These are phyloP conservation scores for Malus hybrid DNA, from an alignment of 331 rosid species.

Conservation along the genomic window DNA sequence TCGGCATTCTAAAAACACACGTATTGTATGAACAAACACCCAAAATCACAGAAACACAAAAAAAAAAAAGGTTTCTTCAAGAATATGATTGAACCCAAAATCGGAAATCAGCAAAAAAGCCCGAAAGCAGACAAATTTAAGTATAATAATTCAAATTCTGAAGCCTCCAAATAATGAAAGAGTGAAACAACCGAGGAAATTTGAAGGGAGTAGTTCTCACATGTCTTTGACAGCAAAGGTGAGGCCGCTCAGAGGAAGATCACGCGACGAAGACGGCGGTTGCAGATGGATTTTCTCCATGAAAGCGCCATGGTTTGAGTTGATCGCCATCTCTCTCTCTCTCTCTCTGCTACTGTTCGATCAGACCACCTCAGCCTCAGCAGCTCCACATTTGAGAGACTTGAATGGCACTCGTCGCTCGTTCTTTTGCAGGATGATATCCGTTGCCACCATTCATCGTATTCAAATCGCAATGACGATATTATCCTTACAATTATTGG, in stretches of 20 bases:
- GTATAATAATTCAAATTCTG: neutral
- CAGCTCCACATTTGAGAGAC: too few species aligned
- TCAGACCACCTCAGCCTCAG: neutral
- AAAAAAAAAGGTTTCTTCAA: neutral
- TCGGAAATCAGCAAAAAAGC: neutral
- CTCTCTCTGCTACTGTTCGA: neutral
- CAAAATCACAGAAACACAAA: neutral
- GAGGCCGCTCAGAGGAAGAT: constrained; percentile 62
- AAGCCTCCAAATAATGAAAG: neutral
- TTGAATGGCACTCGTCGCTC: neutral
- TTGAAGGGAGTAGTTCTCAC: constrained; percentile 27
- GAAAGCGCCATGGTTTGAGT: constrained; percentile 61
- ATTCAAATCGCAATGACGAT: too few species aligned
- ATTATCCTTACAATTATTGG: too few species aligned
- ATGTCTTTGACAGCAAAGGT: constrained; percentile 88
- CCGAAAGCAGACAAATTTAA: neutral
- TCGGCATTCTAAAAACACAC: too few species aligned
- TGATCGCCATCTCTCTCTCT: constrained; percentile 33
- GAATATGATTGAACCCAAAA: neutral
- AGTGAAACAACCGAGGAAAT: neutral
- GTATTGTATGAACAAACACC: neutral
- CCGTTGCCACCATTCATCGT: neutral
- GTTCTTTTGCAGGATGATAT: too few species aligned
- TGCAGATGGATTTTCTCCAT: constrained; percentile 50
- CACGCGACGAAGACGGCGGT: constrained; percentile 34